phyloP scores from a whole-genome alignment of 2,329 filamentous ascomycete species.

The Diplocarpon mali region DNA sequence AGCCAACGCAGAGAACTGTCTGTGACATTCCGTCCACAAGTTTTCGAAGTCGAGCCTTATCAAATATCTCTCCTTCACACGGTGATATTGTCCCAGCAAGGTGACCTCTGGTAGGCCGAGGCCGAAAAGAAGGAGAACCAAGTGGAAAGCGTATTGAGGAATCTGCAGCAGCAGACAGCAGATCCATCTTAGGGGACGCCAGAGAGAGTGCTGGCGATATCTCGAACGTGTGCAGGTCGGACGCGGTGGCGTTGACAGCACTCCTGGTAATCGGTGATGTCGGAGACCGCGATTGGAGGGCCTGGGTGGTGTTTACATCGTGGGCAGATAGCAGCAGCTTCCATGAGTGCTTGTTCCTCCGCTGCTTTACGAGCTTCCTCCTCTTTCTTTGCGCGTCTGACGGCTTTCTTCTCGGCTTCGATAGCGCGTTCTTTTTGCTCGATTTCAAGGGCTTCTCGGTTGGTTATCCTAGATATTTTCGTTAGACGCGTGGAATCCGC shows the following conservation, averaged over 20 bases:
- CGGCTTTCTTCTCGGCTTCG: background rate
- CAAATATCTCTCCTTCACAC: background rate
- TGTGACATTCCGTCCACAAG: too few species aligned
- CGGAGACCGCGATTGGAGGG: constrained; percentile 1
- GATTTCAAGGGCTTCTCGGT: constrained; percentile 2
- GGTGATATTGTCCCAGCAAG: background rate
- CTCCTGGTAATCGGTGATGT: constrained; percentile 1
- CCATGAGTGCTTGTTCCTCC: background rate
- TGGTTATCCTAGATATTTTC: background rate
- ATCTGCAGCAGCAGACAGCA: background rate
- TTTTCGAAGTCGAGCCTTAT: too few species aligned
- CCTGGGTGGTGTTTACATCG: constrained; percentile 1
- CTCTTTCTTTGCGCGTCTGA: background rate
- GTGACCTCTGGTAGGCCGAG: background rate
- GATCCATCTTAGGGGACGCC: background rate
- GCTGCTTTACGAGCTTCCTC: background rate
- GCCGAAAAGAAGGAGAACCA: too few species aligned
- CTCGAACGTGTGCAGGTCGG: background rate
- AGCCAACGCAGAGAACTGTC: too few species aligned
- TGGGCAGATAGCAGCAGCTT: constrained; percentile 2
- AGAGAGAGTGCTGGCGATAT: constrained; percentile 1
- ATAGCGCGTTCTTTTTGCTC: background rate
- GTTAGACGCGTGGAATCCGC: background rate
- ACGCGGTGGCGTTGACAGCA: constrained; percentile 2
- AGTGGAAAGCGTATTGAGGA: background rate